Conservation (phyloP, 139 green algal genomes). For the Tetraselmis striata region DNA sequence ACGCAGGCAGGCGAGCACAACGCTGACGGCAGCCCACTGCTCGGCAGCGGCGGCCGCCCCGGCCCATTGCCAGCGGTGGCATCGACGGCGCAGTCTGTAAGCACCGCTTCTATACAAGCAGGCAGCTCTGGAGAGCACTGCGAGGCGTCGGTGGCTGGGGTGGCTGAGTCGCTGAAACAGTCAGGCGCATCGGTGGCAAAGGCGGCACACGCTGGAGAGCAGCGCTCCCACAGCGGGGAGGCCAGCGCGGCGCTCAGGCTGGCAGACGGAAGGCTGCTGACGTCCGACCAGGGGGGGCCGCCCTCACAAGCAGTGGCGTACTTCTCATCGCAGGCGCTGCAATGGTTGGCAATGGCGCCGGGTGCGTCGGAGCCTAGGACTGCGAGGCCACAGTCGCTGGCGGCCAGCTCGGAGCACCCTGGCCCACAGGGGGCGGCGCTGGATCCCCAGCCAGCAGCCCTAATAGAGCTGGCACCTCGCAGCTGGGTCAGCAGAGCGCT, state of each 20-base stretch:
- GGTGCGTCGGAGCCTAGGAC: too few relatives aligned
- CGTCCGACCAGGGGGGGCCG: too few relatives aligned
- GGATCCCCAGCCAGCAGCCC: neutral
- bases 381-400: neutral
- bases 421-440: neutral
- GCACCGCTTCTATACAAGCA: neutral
- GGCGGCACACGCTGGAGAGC: neutral
- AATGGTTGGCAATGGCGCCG: too few relatives aligned
- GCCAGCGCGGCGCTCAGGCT: neutral
- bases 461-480: neutral
- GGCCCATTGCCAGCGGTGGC: too few relatives aligned
- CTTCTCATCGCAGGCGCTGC: too few relatives aligned
- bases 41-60: too few relatives aligned
- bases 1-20: neutral
- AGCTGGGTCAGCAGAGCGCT: neutral
- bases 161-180: neutral
- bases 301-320: too few relatives aligned
- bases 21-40: neutral
- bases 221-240: neutral
- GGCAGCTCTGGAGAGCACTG: too few relatives aligned
- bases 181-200: neutral
- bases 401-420: neutral
- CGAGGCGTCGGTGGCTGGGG: too few relatives aligned
- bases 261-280: too few relatives aligned
- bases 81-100: neutral